phyloP scores from a whole-genome alignment of 306 rosid genomes.

The Acacia crassicarpa region DNA sequence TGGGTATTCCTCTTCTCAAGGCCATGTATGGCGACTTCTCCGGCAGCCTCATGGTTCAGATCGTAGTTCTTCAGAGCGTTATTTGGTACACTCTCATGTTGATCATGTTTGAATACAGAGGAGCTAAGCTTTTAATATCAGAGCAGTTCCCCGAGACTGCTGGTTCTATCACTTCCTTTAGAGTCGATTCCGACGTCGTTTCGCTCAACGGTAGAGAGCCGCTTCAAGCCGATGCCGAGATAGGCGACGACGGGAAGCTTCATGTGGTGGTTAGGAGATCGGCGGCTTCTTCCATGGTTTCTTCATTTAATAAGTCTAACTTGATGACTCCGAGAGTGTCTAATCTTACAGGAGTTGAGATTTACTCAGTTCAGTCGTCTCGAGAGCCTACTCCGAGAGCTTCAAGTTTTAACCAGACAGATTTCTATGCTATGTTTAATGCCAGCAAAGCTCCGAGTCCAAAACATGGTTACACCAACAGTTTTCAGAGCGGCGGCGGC shows the following conservation, averaged over 20 bases:
- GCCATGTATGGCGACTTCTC: slow-evolving; percentile 86
- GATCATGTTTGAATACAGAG: slow-evolving; percentile 71
- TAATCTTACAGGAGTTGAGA: slow-evolving; percentile 66
- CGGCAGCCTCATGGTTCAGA: slow-evolving; percentile 64
- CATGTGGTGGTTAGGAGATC: slow-evolving; percentile 70
- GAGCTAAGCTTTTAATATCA: slow-evolving; percentile 58
- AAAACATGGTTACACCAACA: slow-evolving; percentile 51
- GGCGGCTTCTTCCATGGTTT: slow-evolving; percentile 52
- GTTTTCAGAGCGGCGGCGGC: slow-evolving; percentile 35
- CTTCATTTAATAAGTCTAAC: slow-evolving; percentile 60
- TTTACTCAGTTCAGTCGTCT: slow-evolving; percentile 69
- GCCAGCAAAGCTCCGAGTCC: slow-evolving; percentile 70
- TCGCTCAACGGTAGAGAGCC: slow-evolving; percentile 66
- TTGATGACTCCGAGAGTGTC: slow-evolving; percentile 66
- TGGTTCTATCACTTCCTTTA: slow-evolving; percentile 53
- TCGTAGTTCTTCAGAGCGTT: slow-evolving; percentile 63
- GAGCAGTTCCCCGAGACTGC: slow-evolving; percentile 73
- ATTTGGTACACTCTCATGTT: slow-evolving; percentile 78
- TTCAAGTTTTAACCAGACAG: slow-evolving; percentile 63
- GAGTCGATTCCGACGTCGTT: slow-evolving; percentile 60
- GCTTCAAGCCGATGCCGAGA: slow-evolving; percentile 61
- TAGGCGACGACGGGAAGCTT: slow-evolving; percentile 67
- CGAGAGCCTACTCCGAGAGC: slow-evolving; percentile 72
- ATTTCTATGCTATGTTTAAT: slow-evolving; percentile 60
- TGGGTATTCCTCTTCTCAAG: slow-evolving; percentile 70